Conservation (phyloP, 2,329 filamentous ascomycete species). For the Trichophyton rubrum region DNA sequence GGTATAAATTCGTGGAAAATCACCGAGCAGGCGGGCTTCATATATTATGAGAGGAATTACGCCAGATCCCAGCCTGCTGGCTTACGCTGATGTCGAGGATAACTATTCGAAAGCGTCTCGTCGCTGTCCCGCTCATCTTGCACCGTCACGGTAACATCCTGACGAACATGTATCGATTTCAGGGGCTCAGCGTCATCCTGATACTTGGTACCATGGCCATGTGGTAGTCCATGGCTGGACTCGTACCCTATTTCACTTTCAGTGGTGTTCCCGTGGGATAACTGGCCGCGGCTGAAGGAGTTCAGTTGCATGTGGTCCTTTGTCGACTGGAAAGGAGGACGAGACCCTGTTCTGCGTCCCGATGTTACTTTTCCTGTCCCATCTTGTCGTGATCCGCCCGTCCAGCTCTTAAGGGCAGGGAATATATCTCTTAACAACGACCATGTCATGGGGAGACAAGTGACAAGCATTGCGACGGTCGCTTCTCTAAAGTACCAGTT, state of each 20-base stretch:
- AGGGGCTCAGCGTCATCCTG: conserved; percentile 19
- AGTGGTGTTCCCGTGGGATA: background rate
- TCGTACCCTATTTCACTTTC: background rate
- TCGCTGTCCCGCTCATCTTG: conserved; percentile 7
- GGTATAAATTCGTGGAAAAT: background rate
- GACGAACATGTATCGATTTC: conserved; percentile 27
- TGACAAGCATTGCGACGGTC: conserved; percentile 36
- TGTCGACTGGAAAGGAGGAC: background rate
- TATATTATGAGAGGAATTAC: background rate
- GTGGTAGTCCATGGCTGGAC: background rate
- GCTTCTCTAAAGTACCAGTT: conserved; percentile 39
- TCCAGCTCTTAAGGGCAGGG: conserved; percentile 30
- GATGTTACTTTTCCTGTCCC: background rate
- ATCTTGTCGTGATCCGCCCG: conserved; percentile 26
- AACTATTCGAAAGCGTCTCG: background rate
- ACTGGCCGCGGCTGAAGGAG: background rate
- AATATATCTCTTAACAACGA: conserved; percentile 40
- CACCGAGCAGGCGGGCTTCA: background rate
- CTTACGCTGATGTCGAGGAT: background rate
- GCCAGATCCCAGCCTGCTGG: background rate
- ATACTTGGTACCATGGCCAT: background rate
- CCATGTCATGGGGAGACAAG: conserved; percentile 42
- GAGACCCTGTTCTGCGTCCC: conserved; percentile 15
- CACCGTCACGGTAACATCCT: conserved; percentile 28
- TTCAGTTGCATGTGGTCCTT: background rate